A percentile compares a stretch with the other conserved stretches of the same genome.
phyloP scores from a whole-genome alignment of 2,329 filamentous ascomycete genomes.

The Xylariaceae sp. region DNA sequence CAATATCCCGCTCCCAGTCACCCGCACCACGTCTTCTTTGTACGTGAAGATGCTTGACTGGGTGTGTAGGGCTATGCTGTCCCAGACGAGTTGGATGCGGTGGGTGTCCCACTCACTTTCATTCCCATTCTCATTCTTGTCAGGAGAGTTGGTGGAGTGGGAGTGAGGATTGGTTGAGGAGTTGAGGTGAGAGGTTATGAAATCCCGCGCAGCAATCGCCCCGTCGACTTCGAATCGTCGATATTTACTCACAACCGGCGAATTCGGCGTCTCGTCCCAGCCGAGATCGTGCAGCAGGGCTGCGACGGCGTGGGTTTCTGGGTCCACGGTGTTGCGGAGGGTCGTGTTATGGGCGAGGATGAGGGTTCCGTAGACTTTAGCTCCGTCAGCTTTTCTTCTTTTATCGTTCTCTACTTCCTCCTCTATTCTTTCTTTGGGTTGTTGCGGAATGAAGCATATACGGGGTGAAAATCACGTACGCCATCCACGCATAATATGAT shows the following conservation, averaged over 20 bases:
- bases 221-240: constrained; percentile 48
- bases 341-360: constrained; percentile 14
- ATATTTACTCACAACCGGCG: constrained; percentile 36
- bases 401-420: too few species aligned
- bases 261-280: constrained; percentile 34
- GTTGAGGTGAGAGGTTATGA: too few species aligned
- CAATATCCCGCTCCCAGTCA: constrained; percentile 31
- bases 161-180: too few species aligned
- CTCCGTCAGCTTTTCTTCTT: too few species aligned
- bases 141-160: too few species aligned
- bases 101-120: constrained; percentile 33
- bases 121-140: too few species aligned
- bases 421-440: too few species aligned
- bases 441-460: too few species aligned
- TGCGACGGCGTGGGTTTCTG: constrained; percentile 38
- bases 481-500: constrained; percentile 16
- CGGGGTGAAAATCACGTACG: too few species aligned
- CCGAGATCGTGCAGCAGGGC: constrained; percentile 41
- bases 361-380: constrained; percentile 14
- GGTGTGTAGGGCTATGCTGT: constrained; percentile 44
- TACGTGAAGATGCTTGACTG: constrained; percentile 35
- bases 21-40: constrained; percentile 40
- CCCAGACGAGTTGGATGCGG: constrained; percentile 42
- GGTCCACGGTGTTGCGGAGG: constrained; percentile 34
- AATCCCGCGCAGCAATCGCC: constrained; percentile 37